phyloP scores from a whole-genome alignment of 176 grass and related monocot genomes.

The Bonia amplexicaulis region DNA sequence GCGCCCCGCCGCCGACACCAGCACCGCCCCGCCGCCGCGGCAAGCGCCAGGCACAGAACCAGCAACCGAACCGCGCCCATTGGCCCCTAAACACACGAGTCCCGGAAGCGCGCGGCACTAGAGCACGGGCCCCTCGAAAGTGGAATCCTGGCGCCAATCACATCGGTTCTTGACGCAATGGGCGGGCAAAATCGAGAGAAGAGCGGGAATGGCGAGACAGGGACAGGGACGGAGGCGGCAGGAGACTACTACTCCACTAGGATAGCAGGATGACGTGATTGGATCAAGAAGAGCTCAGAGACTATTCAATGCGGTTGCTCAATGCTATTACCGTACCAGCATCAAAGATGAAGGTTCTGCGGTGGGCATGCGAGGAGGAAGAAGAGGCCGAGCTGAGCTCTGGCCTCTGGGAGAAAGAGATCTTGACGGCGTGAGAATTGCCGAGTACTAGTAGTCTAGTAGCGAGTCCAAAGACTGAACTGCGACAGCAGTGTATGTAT shows the following conservation, averaged over 20 bases:
- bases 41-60: neutral
- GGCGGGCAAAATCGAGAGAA: neutral
- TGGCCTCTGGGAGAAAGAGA: neutral
- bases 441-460: neutral
- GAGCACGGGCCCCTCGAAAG: neutral
- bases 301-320: neutral
- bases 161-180: neutral
- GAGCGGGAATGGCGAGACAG: neutral
- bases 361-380: neutral
- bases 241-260: neutral
- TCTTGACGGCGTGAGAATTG: neutral
- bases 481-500: neutral
- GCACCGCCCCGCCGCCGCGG: neutral
- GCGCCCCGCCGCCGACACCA: slow-evolving; percentile 4
- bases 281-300: neutral
- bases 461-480: neutral
- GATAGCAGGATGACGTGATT: neutral
- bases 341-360: neutral
- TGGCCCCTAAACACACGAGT: neutral
- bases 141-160: neutral
- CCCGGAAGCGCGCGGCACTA: slow-evolving; percentile 6
- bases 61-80: slow-evolving; percentile 10
- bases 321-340: neutral
- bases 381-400: slow-evolving; percentile 1
- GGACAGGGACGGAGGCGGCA: neutral